Conservation (phyloP, 1,139 yeast species). For the Hemisphaericaspora subhashii region DNA sequence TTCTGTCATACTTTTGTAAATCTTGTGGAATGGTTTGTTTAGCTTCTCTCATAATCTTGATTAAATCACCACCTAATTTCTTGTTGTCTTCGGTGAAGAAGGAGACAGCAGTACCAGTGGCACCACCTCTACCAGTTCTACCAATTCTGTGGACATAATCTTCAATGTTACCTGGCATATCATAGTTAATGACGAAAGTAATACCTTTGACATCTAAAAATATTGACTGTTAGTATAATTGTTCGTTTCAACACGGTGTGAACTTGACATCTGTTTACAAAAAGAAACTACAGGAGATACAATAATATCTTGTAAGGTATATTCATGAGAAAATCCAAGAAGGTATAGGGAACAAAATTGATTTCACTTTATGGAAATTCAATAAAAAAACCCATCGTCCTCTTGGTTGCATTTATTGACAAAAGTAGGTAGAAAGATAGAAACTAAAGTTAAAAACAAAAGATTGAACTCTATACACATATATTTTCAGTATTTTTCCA, state of each 20-base stretch:
- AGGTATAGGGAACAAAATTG: neutral
- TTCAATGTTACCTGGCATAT: slow-evolving; percentile 97
- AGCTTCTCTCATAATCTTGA: slow-evolving; percentile 92
- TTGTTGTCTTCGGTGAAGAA: slow-evolving; percentile 88
- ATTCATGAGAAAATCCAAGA: slow-evolving; percentile 1
- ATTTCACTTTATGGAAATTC: neutral
- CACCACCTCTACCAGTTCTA: slow-evolving; percentile 99
- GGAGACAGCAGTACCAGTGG: slow-evolving; percentile 91
- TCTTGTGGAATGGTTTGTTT: slow-evolving; percentile 81
- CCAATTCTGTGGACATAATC: slow-evolving; percentile 96
- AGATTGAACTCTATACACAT: slow-evolving; percentile 8
- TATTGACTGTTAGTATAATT: slow-evolving; percentile 30
- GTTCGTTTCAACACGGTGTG: neutral
- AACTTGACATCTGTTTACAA: slow-evolving; percentile 4
- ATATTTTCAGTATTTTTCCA: neutral
- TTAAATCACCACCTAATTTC: slow-evolving; percentile 86
- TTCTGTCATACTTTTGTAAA: slow-evolving; percentile 56
- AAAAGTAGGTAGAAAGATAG: slow-evolving; percentile 9
- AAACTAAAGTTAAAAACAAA: slow-evolving; percentile 12
- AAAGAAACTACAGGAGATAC: slow-evolving; percentile 11
- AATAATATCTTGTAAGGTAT: slow-evolving; percentile 1
- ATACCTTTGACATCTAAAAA: slow-evolving; percentile 92
- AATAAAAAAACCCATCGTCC: slow-evolving; percentile 2
- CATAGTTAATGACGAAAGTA: slow-evolving; percentile 88
- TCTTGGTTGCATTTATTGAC: slow-evolving; percentile 6